These are phyloP conservation scores for Elsinoe perseae DNA, from an alignment of 2,329 filamentous ascomycete genomes.

Conservation along the genomic window DNA sequence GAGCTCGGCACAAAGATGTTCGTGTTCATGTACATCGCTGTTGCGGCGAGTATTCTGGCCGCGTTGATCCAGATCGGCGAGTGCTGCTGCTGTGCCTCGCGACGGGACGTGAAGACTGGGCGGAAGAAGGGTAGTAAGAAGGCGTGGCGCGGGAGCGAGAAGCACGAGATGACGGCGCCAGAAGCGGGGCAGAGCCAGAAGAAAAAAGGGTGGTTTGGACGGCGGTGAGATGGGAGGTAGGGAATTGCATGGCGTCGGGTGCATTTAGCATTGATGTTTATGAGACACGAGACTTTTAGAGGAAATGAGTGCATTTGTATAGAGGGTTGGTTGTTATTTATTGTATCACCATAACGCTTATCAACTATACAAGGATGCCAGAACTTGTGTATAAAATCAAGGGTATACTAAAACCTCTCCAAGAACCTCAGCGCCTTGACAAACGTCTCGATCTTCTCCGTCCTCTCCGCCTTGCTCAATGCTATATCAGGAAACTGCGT, in stretches of 20 bases:
- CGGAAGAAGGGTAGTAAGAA: conserved; percentile 35
- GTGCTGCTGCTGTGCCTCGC: conserved; percentile 65
- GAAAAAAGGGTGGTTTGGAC: conserved; percentile 17
- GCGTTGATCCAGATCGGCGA: conserved; percentile 65
- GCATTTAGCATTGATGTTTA: not conserved
- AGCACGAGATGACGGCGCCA: conserved; percentile 15
- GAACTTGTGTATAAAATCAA: too few relatives aligned
- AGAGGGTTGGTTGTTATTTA: too few relatives aligned
- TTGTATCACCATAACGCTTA: not conserved
- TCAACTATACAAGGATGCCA: not conserved
- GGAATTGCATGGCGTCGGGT: not conserved
- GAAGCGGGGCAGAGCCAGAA: conserved; percentile 19
- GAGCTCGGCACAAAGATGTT: conserved; percentile 67
- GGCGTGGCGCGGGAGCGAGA: conserved; percentile 16
- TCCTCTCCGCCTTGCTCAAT: conserved; percentile 32
- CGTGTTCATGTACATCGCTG: conserved; percentile 81
- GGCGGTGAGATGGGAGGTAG: conserved; percentile 1
- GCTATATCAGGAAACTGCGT: conserved; percentile 36
- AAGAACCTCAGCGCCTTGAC: conserved; percentile 6
- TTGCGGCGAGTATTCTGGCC: conserved; percentile 57
- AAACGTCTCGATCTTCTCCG: conserved; percentile 12
- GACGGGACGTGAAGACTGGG: conserved; percentile 46
- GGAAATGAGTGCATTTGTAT: not conserved
- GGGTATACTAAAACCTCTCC: conserved; percentile 1
- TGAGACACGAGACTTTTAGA: not conserved